A percentile compares a stretch with the other conserved stretches of the same genome.
phyloP scores from a whole-genome alignment of 1,284 basidiomycete species.

The Testicularia cyperi region DNA sequence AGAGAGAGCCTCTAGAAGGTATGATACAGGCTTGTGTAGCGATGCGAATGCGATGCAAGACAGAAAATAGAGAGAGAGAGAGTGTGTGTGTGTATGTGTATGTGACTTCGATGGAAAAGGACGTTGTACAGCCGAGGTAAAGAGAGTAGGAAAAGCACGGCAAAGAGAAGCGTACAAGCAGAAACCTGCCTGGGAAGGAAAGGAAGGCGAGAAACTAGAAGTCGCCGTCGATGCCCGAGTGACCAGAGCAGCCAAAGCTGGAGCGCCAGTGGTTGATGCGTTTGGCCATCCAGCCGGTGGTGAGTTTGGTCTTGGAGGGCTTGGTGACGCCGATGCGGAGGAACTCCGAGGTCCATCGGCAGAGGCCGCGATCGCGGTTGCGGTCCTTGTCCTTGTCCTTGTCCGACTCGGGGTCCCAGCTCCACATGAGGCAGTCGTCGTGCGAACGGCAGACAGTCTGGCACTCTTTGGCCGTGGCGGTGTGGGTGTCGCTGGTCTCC shows the following conservation, averaged over 20 bases:
- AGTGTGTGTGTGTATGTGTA: too few species aligned
- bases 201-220: too few species aligned
- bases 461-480: conserved; percentile 1
- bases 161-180: too few species aligned
- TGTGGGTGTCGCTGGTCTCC: conserved; percentile 6
- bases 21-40: too few species aligned
- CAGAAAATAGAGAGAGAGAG: too few species aligned
- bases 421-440: conserved; percentile 14
- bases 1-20: too few species aligned
- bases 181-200: too few species aligned
- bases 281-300: conserved; percentile 24
- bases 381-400: neutral
- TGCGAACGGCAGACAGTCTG: conserved; percentile 4
- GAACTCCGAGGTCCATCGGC: conserved; percentile 16
- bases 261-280: conserved; percentile 12
- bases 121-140: too few species aligned
- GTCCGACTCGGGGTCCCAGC: conserved; percentile 2
- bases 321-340: conserved; percentile 19
- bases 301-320: conserved; percentile 2
- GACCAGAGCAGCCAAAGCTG: conserved; percentile 1
- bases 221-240: conserved; percentile 1
- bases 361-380: conserved; percentile 4
- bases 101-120: too few species aligned
- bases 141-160: too few species aligned
- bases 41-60: too few species aligned